Evolutionary conservation across 495 filamentous ascomycete genomes (phyloP).

Genomic region (Podospora anserina): DNA sequence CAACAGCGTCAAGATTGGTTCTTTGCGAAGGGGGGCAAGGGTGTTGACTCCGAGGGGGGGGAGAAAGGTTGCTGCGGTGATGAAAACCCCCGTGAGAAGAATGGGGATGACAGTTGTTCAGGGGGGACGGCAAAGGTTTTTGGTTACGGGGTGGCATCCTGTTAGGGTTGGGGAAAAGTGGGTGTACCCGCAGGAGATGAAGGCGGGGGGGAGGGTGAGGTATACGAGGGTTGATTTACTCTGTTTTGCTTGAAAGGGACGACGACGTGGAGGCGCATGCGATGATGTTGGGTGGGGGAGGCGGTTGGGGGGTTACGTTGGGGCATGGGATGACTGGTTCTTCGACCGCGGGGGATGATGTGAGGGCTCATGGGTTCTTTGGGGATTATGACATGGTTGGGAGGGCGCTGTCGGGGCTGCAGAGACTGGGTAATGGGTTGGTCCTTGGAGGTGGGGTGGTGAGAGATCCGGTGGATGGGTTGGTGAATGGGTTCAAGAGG

Average conservation of each 20-base stretch:
- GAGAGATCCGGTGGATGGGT: slow-evolving; percentile 33
- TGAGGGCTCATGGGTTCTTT: slow-evolving; percentile 42
- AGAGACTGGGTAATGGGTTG: slow-evolving; percentile 31
- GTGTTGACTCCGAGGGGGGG: slow-evolving; percentile 39
- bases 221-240: slow-evolving; percentile 44
- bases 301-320: slow-evolving; percentile 44
- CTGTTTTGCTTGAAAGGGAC: slow-evolving; percentile 41
- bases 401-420: slow-evolving; percentile 27
- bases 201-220: slow-evolving; percentile 17
- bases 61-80: slow-evolving; percentile 35
- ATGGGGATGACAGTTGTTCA: slow-evolving; percentile 21
- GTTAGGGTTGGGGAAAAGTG: slow-evolving; percentile 28
- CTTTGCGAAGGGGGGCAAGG: slow-evolving; percentile 32
- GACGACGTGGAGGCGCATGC: slow-evolving; percentile 38
- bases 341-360: slow-evolving; percentile 19
- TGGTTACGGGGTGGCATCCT: slow-evolving; percentile 47
- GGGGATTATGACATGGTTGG: slow-evolving; percentile 38
- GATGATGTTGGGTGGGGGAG: slow-evolving; percentile 32
- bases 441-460: slow-evolving; percentile 34
- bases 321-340: slow-evolving; percentile 38
- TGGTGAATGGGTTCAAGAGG: slow-evolving; percentile 39
- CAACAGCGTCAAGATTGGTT: slow-evolving; percentile 17
- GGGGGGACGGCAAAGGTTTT: slow-evolving; percentile 5
- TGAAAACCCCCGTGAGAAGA: slow-evolving; percentile 35
- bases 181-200: slow-evolving; percentile 37